Evolutionary conservation across 257 asterid genomes (phyloP).

Genomic region (Solanum gandarillasii): DNA sequence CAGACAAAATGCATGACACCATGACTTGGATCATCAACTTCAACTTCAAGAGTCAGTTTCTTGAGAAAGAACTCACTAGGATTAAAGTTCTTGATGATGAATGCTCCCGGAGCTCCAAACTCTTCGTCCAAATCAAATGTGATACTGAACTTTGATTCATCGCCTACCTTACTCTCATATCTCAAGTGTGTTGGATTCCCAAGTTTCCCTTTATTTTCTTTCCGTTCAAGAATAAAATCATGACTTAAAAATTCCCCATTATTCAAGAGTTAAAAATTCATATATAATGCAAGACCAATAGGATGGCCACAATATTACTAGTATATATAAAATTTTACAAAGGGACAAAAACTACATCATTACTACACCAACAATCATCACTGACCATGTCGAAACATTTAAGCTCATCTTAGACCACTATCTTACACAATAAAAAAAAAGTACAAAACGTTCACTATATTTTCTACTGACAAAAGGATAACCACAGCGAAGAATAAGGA

Average conservation of each 20-base stretch:
- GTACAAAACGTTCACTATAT: neutral
- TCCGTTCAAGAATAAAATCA: neutral
- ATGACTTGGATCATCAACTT: slow-evolving; percentile 10
- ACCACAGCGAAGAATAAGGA: neutral
- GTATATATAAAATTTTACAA: neutral
- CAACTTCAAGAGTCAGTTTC: slow-evolving; percentile 23
- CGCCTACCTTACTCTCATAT: neutral
- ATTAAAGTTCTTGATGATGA: slow-evolving; percentile 15
- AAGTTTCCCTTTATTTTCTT: neutral
- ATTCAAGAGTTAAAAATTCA: neutral
- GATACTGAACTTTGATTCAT: neutral
- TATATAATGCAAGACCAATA: neutral
- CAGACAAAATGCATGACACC: slow-evolving; percentile 14
- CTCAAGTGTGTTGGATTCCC: neutral
- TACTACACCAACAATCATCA: neutral
- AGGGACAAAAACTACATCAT: neutral
- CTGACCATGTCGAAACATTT: neutral
- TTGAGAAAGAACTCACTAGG: slow-evolving; percentile 28
- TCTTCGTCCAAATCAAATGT: slow-evolving; percentile 17
- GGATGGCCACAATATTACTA: neutral
- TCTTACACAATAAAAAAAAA: neutral
- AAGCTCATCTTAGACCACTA: neutral
- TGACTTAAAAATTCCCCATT: neutral
- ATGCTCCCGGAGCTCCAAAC: slow-evolving; percentile 26
- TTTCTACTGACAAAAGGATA: neutral